A percentile compares a stretch with the other conserved stretches of the same genome.
phyloP scores from a whole-genome alignment of 768 basidiomycete species.

The Leccinum barrowsii region DNA sequence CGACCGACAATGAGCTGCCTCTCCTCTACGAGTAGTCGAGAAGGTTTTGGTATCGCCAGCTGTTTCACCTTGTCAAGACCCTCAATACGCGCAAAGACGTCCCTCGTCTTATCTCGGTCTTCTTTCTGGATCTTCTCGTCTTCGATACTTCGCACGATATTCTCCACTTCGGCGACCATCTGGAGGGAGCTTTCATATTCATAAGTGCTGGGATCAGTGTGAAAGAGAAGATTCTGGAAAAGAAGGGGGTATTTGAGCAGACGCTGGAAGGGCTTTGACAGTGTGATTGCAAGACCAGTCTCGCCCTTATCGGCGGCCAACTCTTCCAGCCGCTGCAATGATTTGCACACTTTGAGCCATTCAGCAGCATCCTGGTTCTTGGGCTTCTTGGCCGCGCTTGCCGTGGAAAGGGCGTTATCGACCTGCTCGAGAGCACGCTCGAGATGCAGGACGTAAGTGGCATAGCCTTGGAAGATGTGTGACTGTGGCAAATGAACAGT shows the following conservation, averaged over 20 bases:
- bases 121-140: slow-evolving; percentile 98
- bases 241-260: slow-evolving; percentile 95
- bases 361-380: slow-evolving; percentile 80
- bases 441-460: slow-evolving; percentile 89
- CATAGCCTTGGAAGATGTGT: slow-evolving; percentile 91
- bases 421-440: slow-evolving; percentile 88
- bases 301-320: slow-evolving; percentile 83
- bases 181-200: slow-evolving; percentile 95
- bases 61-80: slow-evolving; percentile 93
- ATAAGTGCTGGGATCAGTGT: slow-evolving; percentile 94
- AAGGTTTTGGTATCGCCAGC: slow-evolving; percentile 86
- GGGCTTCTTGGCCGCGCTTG: slow-evolving; percentile 65
- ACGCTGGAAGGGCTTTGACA: slow-evolving; percentile 96
- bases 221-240: slow-evolving; percentile 95
- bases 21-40: slow-evolving; percentile 85
- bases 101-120: slow-evolving; percentile 91
- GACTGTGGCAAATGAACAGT: slow-evolving; percentile 50
- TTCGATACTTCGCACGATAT: slow-evolving; percentile 93
- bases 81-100: slow-evolving; percentile 94
- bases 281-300: slow-evolving; percentile 89
- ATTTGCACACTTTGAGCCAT: slow-evolving; percentile 74
- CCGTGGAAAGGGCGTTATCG: slow-evolving; percentile 67
- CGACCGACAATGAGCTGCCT: slow-evolving; percentile 44
- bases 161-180: slow-evolving; percentile 97
- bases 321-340: slow-evolving; percentile 75